Percentiles rank a stretch among this genome's conserved stretches.
Conservation (phyloP, 768 basidiomycete genomes). For the Leccinum incarnatum region DNA sequence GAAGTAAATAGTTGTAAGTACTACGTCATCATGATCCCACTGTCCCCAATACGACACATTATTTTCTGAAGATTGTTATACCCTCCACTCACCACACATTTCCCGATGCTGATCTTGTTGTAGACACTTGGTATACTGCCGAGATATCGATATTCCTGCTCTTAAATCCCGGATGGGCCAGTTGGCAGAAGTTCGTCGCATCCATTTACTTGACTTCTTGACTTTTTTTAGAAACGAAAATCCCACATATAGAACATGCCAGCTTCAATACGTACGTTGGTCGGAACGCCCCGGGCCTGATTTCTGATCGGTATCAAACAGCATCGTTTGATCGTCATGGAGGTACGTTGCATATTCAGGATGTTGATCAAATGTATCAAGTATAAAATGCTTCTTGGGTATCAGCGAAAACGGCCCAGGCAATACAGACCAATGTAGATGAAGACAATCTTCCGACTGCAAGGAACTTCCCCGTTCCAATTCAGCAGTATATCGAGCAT, state of each 20-base stretch:
- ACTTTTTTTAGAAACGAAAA: background rate
- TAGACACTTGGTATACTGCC: background rate
- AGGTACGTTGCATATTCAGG: background rate
- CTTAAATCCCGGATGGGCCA: background rate
- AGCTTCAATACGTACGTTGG: background rate
- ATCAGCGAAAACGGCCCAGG: no score
- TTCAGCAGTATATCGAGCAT: background rate
- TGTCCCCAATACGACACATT: background rate
- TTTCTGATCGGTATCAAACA: background rate
- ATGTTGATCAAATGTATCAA: no score
- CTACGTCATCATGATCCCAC: background rate
- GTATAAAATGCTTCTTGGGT: no score
- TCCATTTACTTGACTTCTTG: no score
- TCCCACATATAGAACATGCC: background rate
- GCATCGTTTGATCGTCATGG: background rate
- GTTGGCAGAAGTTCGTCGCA: background rate
- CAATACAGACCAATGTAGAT: no score
- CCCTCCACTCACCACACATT: background rate
- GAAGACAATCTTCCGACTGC: background rate
- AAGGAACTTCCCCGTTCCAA: background rate
- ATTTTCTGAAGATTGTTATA: background rate
- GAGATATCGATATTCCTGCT: background rate
- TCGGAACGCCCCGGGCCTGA: background rate
- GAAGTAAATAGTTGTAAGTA: no score
- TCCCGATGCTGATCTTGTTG: background rate